Conservation (phyloP, 2,329 filamentous ascomycete genomes). For the Pseudocercospora fuligena region DNA sequence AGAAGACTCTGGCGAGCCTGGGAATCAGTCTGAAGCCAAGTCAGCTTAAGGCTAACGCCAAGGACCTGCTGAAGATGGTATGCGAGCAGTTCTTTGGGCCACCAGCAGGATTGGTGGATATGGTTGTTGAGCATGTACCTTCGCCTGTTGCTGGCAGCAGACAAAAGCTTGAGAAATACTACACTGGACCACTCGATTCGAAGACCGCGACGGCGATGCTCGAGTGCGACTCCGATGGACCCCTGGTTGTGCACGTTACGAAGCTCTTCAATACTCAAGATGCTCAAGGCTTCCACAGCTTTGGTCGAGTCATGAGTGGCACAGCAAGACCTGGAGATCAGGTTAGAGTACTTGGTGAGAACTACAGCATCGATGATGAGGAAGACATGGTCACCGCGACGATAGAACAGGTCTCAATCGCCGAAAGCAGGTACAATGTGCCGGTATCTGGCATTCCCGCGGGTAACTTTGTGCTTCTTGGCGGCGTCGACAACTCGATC, state of each 20-base stretch:
- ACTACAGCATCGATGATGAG: slow-evolving; percentile 94
- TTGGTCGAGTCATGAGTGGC: slow-evolving; percentile 91
- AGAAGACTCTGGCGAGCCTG: slow-evolving; percentile 74
- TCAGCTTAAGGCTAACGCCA: slow-evolving; percentile 88
- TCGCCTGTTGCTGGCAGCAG: slow-evolving; percentile 80
- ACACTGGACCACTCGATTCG: slow-evolving; percentile 86
- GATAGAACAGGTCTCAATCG: slow-evolving; percentile 85
- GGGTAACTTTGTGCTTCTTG: slow-evolving; percentile 89
- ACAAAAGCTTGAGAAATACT: slow-evolving; percentile 80
- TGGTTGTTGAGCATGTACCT: slow-evolving; percentile 87
- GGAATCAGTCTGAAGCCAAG: slow-evolving; percentile 89
- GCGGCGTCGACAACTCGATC: slow-evolving; percentile 95
- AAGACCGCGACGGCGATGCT: slow-evolving; percentile 80
- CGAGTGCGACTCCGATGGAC: slow-evolving; percentile 84
- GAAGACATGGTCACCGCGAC: slow-evolving; percentile 93
- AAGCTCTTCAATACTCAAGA: slow-evolving; percentile 91
- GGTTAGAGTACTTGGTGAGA: slow-evolving; percentile 90
- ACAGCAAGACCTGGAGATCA: slow-evolving; percentile 80
- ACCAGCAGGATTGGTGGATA: slow-evolving; percentile 89
- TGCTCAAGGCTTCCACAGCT: slow-evolving; percentile 86
- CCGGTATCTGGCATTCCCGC: slow-evolving; percentile 90
- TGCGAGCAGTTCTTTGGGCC: slow-evolving; percentile 96
- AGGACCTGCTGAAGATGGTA: slow-evolving; percentile 82
- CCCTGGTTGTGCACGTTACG: slow-evolving; percentile 87
- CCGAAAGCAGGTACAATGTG: slow-evolving; percentile 91